These are phyloP conservation scores for Candida quercuum DNA, from an alignment of 805 yeast species.

Conservation along the genomic window DNA sequence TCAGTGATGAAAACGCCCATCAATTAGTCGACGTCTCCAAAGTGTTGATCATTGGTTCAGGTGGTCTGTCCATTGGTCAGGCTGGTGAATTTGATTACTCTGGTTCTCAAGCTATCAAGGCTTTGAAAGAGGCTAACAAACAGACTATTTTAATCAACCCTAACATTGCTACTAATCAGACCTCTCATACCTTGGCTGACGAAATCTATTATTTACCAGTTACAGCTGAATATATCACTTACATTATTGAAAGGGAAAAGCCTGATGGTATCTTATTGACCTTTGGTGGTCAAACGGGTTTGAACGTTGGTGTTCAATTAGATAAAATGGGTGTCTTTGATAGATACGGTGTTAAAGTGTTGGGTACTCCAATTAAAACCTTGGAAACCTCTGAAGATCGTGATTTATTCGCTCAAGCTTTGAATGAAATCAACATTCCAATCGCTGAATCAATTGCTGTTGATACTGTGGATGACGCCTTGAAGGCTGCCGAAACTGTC, in stretches of 20 bases:
- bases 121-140: constrained; percentile 85
- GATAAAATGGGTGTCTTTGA: constrained; percentile 94
- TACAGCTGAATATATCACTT: constrained; percentile 92
- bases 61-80: constrained; percentile 95
- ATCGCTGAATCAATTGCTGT: constrained; percentile 97
- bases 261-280: constrained; percentile 96
- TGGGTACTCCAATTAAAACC: constrained; percentile 97
- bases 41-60: constrained; percentile 93
- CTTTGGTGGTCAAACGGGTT: constrained; percentile 98
- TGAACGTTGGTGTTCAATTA: constrained; percentile 91
- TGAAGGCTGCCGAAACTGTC: constrained; percentile 79
- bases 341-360: constrained; percentile 85
- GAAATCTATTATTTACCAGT: constrained; percentile 95
- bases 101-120: constrained; percentile 97
- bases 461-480: constrained; percentile 86
- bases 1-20: constrained; percentile 55
- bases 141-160: constrained; percentile 86
- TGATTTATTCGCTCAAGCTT: constrained; percentile 90
- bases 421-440: constrained; percentile 92
- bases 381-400: constrained; percentile 97
- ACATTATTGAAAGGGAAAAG: constrained; percentile 90
- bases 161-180: constrained; percentile 94
- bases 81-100: constrained; percentile 98
- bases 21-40: constrained; percentile 77
- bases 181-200: constrained; percentile 92